Conservation (phyloP, 2,329 filamentous ascomycete species). For the Talaromyces sp. region DNA sequence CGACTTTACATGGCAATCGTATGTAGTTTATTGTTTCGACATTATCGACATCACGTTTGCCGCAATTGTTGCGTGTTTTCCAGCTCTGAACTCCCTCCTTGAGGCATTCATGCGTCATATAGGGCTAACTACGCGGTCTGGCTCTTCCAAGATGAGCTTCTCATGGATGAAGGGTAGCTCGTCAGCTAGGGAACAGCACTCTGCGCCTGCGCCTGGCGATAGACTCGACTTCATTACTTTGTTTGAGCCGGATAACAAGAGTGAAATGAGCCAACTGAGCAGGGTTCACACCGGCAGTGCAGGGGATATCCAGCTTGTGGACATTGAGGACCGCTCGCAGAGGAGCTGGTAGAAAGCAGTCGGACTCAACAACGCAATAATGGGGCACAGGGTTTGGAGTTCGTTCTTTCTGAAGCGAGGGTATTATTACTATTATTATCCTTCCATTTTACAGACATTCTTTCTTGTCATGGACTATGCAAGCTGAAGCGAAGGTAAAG, state of each 20-base stretch:
- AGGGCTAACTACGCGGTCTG: neutral
- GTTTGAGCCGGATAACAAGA: neutral
- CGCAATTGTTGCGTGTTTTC: neutral
- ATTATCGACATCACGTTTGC: neutral
- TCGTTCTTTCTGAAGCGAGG: too few species aligned
- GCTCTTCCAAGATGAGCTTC: neutral
- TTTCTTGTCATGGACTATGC: too few species aligned
- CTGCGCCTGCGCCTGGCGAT: neutral
- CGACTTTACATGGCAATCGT: neutral
- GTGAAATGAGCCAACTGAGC: neutral
- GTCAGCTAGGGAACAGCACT: neutral
- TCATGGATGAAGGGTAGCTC: neutral
- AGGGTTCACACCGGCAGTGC: neutral
- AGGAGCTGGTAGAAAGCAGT: too few species aligned
- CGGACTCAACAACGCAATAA: too few species aligned
- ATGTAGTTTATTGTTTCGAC: neutral
- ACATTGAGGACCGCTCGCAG: too few species aligned
- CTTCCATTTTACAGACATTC: too few species aligned
- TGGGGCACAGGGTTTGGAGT: too few species aligned
- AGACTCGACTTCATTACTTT: neutral
- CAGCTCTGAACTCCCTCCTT: neutral
- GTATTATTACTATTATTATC: too few species aligned
- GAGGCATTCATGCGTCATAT: neutral
- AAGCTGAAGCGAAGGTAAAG: too few species aligned
- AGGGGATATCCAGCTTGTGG: too few species aligned